A percentile compares a stretch with the other conserved stretches of the same genome.
Evolutionary conservation across 2,329 filamentous ascomycete genomes (phyloP).

Genomic region (Sclerotinia borealis): DNA sequence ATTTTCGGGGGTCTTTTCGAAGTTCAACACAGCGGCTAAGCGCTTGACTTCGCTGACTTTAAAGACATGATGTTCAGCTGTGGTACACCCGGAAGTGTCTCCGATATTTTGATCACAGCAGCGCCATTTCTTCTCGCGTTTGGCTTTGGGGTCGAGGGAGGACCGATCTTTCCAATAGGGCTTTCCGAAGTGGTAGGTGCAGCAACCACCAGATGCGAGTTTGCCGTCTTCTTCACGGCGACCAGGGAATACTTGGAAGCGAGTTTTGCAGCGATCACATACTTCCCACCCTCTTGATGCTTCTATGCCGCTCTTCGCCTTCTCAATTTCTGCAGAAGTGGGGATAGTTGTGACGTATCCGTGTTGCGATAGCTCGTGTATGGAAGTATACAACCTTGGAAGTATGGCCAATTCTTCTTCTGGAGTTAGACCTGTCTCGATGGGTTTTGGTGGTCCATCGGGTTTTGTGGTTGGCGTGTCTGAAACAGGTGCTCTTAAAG

Average conservation of each 20-base stretch:
- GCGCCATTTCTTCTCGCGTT: slow-evolving; percentile 57
- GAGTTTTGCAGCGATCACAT: slow-evolving; percentile 78
- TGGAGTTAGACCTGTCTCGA: slow-evolving; percentile 64
- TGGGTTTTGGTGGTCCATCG: slow-evolving; percentile 40
- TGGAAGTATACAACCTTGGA: slow-evolving; percentile 55
- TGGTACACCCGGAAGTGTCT: slow-evolving; percentile 68
- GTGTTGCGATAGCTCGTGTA: slow-evolving; percentile 55
- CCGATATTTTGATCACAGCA: slow-evolving; percentile 77
- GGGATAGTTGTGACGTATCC: slow-evolving; percentile 73
- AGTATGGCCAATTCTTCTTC: slow-evolving; percentile 64
- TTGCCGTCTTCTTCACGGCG: slow-evolving; percentile 70
- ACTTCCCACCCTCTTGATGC: slow-evolving; percentile 73
- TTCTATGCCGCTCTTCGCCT: slow-evolving; percentile 58
- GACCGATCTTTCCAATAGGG: slow-evolving; percentile 47
- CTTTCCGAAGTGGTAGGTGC: slow-evolving; percentile 76
- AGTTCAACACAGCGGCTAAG: slow-evolving; percentile 73
- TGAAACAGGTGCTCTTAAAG: slow-evolving; percentile 31
- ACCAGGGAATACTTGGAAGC: slow-evolving; percentile 90
- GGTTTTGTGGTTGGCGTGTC: slow-evolving; percentile 29
- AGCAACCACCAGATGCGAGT: slow-evolving; percentile 69
- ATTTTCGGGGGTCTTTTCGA: slow-evolving; percentile 69
- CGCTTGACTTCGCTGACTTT: slow-evolving; percentile 72
- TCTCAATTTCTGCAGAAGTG: slow-evolving; percentile 56
- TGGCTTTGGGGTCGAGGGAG: slow-evolving; percentile 49
- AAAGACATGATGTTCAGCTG: slow-evolving; percentile 72